phyloP scores from a whole-genome alignment of 2,329 filamentous ascomycete genomes.

The Aphanocladium album region DNA sequence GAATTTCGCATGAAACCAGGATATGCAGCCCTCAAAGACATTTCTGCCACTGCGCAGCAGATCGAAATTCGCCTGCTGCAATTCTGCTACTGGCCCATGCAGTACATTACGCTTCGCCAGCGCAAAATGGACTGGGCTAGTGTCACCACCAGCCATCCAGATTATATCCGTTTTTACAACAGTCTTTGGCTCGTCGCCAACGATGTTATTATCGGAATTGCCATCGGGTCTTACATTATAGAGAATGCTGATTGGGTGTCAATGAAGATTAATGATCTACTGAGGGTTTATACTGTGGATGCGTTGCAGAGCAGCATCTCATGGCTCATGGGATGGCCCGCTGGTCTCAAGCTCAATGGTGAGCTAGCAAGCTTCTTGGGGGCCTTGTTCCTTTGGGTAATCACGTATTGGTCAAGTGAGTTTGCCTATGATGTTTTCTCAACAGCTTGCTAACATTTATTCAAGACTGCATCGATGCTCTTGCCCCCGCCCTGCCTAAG shows the following conservation, averaged over 20 bases:
- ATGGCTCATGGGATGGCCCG: constrained; percentile 95
- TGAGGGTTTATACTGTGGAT: constrained; percentile 80
- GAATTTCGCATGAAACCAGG: constrained; percentile 80
- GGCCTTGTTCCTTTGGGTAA: constrained; percentile 96
- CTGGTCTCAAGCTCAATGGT: constrained; percentile 89
- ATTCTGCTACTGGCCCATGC: constrained; percentile 98
- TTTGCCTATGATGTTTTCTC: constrained; percentile 13
- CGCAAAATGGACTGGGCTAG: constrained; percentile 92
- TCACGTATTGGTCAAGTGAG: constrained; percentile 91
- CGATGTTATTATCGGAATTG: constrained; percentile 97
- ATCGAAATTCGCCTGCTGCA: constrained; percentile 95
- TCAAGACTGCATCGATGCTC: constrained; percentile 65
- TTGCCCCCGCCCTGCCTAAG: constrained; percentile 75
- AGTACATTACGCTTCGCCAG: constrained; percentile 86
- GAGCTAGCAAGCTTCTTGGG: constrained; percentile 92
- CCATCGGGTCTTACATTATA: constrained; percentile 92
- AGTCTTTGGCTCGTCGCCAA: constrained; percentile 97
- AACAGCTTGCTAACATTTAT: not conserved
- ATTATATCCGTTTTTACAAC: constrained; percentile 99
- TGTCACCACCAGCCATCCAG: constrained; percentile 88
- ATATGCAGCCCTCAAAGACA: constrained; percentile 83
- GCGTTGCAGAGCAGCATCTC: constrained; percentile 83
- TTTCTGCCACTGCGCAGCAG: constrained; percentile 94
- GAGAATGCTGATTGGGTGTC: constrained; percentile 88
- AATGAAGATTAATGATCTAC: constrained; percentile 66